These are phyloP conservation scores for Castanea sativa DNA, from an alignment of 306 rosid species.

Conservation along the genomic window DNA sequence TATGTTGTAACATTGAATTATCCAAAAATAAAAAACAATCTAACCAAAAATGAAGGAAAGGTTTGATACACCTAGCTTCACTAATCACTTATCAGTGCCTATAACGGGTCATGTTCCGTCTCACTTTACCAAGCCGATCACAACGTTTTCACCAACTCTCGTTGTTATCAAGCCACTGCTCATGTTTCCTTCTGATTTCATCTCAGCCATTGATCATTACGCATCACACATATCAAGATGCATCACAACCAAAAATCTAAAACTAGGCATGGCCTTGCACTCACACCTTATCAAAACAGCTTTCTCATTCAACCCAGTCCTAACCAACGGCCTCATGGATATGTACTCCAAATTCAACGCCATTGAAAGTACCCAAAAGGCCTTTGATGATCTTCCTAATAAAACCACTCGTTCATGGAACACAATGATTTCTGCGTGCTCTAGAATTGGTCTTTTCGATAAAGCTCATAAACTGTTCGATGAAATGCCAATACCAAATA, in stretches of 20 bases:
- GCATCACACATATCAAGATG: slow-evolving; percentile 40
- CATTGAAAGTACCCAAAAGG: slow-evolving; percentile 31
- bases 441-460: slow-evolving; percentile 25
- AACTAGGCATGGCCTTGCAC: slow-evolving; percentile 44
- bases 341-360: slow-evolving; percentile 51
- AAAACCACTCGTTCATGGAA: slow-evolving; percentile 60
- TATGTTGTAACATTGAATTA: no score
- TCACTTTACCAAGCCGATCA: background rate
- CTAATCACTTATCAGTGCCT: background rate
- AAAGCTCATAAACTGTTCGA: slow-evolving; percentile 37
- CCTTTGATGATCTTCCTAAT: slow-evolving; percentile 46
- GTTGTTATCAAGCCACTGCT: background rate
- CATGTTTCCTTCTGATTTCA: slow-evolving; percentile 26
- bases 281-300: slow-evolving; percentile 54
- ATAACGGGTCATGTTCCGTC: background rate
- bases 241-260: slow-evolving; percentile 31
- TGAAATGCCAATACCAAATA: slow-evolving; percentile 45
- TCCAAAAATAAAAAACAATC: no score
- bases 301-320: slow-evolving; percentile 36
- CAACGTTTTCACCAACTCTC: no score
- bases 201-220: slow-evolving; percentile 19
- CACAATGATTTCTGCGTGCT: slow-evolving; percentile 37
- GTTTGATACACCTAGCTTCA: no score
- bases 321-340: slow-evolving; percentile 48
- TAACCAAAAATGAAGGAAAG: no score